These are phyloP conservation scores for Ophiostoma piceae DNA, from an alignment of 2,329 filamentous ascomycete genomes.

Conservation along the genomic window DNA sequence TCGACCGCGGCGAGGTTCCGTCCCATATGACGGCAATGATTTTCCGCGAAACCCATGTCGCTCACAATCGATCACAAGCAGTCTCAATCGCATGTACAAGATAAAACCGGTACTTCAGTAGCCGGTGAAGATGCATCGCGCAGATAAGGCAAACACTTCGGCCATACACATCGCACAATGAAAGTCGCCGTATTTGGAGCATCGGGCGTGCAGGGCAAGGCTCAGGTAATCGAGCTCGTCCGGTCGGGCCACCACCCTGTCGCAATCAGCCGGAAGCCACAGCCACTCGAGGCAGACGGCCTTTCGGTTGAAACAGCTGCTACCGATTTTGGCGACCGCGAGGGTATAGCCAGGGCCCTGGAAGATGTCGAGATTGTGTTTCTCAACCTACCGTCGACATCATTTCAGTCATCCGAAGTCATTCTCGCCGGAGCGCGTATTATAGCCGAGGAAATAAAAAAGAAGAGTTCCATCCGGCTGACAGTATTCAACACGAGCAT, in stretches of 20 bases:
- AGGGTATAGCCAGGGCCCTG: neutral
- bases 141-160: neutral
- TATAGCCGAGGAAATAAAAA: neutral
- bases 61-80: neutral
- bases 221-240: neutral
- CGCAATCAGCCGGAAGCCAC: neutral
- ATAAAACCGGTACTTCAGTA: neutral
- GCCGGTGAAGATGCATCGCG: neutral
- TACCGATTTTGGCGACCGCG: neutral
- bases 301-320: neutral
- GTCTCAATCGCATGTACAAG: too few relatives aligned
- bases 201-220: neutral
- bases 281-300: neutral
- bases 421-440: neutral
- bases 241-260: neutral
- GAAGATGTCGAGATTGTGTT: neutral
- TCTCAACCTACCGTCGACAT: neutral
- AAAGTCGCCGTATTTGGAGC: neutral
- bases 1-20: neutral
- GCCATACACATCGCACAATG: neutral
- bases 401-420: neutral
- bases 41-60: neutral
- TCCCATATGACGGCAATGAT: neutral
- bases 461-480: slow-evolving; percentile 12
- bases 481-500: slow-evolving; percentile 32